Evolutionary conservation across 305 asterid genomes (phyloP), one percentile per base, ranked within the genome.

Genomic region (Fraxinus nigra): DNA sequence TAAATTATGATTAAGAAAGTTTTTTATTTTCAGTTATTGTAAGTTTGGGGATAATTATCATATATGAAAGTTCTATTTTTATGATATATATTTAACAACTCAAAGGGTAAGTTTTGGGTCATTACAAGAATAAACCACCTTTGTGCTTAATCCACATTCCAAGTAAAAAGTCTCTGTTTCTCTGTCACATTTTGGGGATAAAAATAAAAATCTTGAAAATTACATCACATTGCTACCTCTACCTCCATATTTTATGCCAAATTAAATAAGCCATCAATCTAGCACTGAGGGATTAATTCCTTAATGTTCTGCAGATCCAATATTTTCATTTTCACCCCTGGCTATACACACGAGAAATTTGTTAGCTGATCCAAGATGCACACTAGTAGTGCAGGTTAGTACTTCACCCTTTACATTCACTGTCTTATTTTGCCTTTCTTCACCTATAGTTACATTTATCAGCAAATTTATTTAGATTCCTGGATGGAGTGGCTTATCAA

Each of bases 401-500:
- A 48, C 72, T 82, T 48, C 75, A 13, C 37, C 18, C 40, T 4
- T 9, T 30, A 30, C 79, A 43, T 28, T 32, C 18, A 30, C 5
- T 7, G 20, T 13, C 33, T 81, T 0, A 69, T 77, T 51, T 67
- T 82, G 61, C 40, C 59, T 65, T 67, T 81, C 76, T 77, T 83
- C 75, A 80, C 37, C 59, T 14, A 26, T 76, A 24, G 76, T 40
- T 84, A 67, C 79, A 24, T 82, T 86, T 72, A 82, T 79, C 54
- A 72, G 74, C 65, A 82, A 80, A 70, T 79, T 78, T 22, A 79
- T 51, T 28, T 78, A 96, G 99, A 92, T 94, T 78, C 99, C 98
- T 80, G 99, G 99, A 81, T 96, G 99, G 99, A 96, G 98, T 92
- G 94, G 99, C 89, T 88, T 96, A 88, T 94, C 99, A 82, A 96